Evolutionary conservation across 305 asterid species (phyloP), one percentile per base, ranked within the genome.

Genomic region (Withania somnifera): DNA sequence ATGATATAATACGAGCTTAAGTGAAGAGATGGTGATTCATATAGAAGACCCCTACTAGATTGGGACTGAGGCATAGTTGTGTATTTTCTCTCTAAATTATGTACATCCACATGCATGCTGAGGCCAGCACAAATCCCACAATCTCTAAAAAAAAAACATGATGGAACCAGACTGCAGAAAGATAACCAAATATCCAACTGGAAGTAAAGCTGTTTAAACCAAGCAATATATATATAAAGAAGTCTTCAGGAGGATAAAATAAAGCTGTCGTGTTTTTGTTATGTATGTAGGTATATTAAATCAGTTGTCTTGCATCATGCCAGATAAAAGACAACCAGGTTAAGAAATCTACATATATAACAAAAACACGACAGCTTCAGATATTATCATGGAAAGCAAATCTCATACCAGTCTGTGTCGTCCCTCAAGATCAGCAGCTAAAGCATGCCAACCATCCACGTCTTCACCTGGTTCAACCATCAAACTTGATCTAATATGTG

Each of bases 381-480:
- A 24, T 40, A 40, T 69, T 45, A 71, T 22, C 24, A 26, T 71
- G 78, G 22, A 56, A 71, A 30, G 81, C 81, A 82, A 83, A 77
- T 83, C 81, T 83, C 89, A 51, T 88, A 92, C 94, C 91, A 94
- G 87, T 83, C 97, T 94, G 54, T 92, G 95, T 78, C 98, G 91
- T 82, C 93, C 90, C 87, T 91, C 95, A 67, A 89, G 17, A 79
- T 81, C 92, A 82, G 92, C 92, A 69, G 96, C 90, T 77, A 89
- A 82, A 81, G 96, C 88, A 87, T 87, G 95, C 97, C 92, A 88
- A 78, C 92, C 87, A 66, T 63, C 85, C 60, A 68, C 36, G 83
- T 89, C 92, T 53, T 90, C 94, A 64, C 89, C 89, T 10, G 91
- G 86, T 32, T 83, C 88, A 34, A 91, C 95, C 89, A 88, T 85